Percentiles rank a stretch among this genome's conserved stretches.
Evolutionary conservation across 306 rosid species (phyloP).

Genomic region (Fagus crenata): DNA sequence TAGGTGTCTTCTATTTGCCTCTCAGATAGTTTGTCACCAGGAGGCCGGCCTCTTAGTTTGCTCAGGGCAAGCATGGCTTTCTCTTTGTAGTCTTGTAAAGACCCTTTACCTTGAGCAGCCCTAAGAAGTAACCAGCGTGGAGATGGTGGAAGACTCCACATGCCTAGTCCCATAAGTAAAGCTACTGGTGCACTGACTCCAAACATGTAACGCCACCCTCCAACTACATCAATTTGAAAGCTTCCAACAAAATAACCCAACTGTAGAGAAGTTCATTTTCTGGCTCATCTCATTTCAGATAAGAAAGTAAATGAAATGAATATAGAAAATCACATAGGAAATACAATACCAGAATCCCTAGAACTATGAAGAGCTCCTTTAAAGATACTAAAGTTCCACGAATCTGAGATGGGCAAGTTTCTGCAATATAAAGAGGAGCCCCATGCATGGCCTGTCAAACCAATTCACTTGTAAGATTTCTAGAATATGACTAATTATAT

Average conservation of each 20-base stretch:
- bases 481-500: neutral
- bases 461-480: conserved; percentile 23
- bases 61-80: conserved; percentile 64
- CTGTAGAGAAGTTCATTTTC: conserved; percentile 47
- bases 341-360: conserved; percentile 84
- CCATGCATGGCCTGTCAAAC: conserved; percentile 94
- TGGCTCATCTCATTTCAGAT: conserved; percentile 24
- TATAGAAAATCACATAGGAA: conserved; percentile 9
- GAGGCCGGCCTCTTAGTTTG: conserved; percentile 76
- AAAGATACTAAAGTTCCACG: conserved; percentile 92
- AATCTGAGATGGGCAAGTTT: conserved; percentile 90
- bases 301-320: conserved; percentile 15
- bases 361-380: conserved; percentile 92
- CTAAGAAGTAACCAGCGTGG: conserved; percentile 98
- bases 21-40: conserved; percentile 75
- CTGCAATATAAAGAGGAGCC: conserved; percentile 96
- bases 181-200: conserved; percentile 89
- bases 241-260: conserved; percentile 89
- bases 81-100: conserved; percentile 72
- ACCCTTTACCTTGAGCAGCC: conserved; percentile 88
- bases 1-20: conserved; percentile 78
- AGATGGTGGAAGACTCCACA: conserved; percentile 78
- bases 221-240: conserved; percentile 68
- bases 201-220: conserved; percentile 97
- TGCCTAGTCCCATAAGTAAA: conserved; percentile 80